Evolutionary conservation across 129 eudicot genomes (phyloP), one percentile per base, ranked within the genome.

Genomic region (Arctium minus): DNA sequence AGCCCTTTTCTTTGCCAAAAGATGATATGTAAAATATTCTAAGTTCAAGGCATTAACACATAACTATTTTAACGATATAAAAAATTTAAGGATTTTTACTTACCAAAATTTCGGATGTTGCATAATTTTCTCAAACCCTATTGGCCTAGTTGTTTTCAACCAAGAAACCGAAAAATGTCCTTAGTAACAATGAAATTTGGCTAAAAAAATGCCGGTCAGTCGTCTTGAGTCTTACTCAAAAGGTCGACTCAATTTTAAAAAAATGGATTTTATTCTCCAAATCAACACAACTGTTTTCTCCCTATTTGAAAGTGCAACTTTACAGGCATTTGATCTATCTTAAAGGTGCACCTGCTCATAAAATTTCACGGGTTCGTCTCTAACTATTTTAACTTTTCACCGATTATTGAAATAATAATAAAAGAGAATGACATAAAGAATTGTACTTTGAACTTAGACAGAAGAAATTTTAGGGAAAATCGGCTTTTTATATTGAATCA

Each of bases 391-490:
- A 17, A 15, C 22, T n/a, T 60, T 46, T 60, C 29, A n/a, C 9
- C n/a, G 2, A 17, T 60, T 60, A 60, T 60, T 56, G 4, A 17
- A 60, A 0, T 29, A 5, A 3, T 12, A 0, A 13, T 65, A 3
- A 13, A 30, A 33, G 32, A 50, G 82, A 79, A 68, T 5, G 42
- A 5, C 2, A n/a, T 4, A 60, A 60, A 18, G 5, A 5, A 29
- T 6, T 30, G 75, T 79, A 70, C 82, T 79, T 68, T 68, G 82
- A 79, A 69, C 33, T n/a, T 79, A 42, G 42, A 5, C 82, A n/a
- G 6, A 71, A 27, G 30, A 31, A 64, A 65, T 53, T 7, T 2
- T 7, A 6, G 8, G 68, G 32, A 81, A 18, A 60, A 15, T 3
- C 22, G 9, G 9, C 80, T 32, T 70, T 75, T 30, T 82, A 8